phyloP scores from a whole-genome alignment of 2,329 filamentous ascomycete species.

The Coleophoma crateriformis region DNA sequence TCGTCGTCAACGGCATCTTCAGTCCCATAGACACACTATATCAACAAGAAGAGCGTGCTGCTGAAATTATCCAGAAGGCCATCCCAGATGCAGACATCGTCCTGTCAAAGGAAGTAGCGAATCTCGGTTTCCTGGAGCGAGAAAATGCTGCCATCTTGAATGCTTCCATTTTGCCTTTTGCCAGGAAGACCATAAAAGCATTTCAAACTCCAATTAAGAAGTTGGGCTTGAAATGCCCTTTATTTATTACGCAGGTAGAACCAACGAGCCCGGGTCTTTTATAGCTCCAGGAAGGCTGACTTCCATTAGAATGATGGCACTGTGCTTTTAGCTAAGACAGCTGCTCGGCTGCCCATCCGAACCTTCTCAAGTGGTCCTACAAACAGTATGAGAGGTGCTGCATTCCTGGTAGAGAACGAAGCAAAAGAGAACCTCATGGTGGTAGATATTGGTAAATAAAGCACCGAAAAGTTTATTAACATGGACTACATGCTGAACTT shows the following conservation, averaged over 20 bases:
- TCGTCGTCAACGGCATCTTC: constrained; percentile 47
- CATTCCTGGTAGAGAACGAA: constrained; percentile 42
- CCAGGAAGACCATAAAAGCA: constrained; percentile 44
- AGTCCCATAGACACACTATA: constrained; percentile 45
- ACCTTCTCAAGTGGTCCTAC: constrained; percentile 57
- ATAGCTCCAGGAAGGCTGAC: too few relatives aligned
- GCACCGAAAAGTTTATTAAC: not conserved
- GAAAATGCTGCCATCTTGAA: constrained; percentile 61
- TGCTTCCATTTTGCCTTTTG: constrained; percentile 51
- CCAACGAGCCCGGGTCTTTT: too few relatives aligned
- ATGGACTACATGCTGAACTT: not conserved
- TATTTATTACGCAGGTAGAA: constrained; percentile 47
- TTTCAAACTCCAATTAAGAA: constrained; percentile 45
- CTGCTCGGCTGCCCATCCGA: constrained; percentile 49
- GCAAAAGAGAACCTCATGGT: constrained; percentile 34
- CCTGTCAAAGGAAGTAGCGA: constrained; percentile 46
- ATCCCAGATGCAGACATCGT: constrained; percentile 30
- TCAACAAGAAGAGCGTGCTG: constrained; percentile 38
- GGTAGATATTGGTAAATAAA: constrained; percentile 43
- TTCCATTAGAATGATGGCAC: constrained; percentile 47
- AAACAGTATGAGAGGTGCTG: constrained; percentile 56
- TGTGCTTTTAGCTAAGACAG: constrained; percentile 43
- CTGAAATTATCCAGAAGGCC: constrained; percentile 6
- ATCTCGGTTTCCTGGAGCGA: constrained; percentile 42
- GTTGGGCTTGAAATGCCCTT: constrained; percentile 44